phyloP scores from a whole-genome alignment of 192 early-diverging fungal species.

The Piromyces sp. region DNA sequence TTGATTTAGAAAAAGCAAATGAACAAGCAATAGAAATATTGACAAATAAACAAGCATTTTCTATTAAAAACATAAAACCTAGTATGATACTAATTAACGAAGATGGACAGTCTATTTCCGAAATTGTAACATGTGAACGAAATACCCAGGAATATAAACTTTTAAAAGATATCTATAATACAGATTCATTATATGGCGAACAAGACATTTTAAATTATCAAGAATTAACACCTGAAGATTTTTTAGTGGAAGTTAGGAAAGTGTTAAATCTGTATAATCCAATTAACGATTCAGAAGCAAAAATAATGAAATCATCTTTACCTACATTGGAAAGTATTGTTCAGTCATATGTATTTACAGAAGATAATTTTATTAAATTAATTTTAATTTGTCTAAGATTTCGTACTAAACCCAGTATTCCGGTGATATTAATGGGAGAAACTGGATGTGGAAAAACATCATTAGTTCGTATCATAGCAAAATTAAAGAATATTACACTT shows the following conservation, averaged over 20 bases:
- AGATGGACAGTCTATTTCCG: not conserved
- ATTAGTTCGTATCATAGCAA: not conserved
- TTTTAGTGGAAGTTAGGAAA: not conserved
- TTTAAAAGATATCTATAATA: no score
- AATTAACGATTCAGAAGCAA: not conserved
- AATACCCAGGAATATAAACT: no score
- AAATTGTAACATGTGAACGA: not conserved
- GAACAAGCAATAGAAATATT: no score
- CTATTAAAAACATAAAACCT: not conserved
- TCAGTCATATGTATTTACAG: not conserved
- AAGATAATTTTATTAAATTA: not conserved
- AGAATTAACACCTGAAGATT: not conserved
- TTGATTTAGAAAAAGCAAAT: no score
- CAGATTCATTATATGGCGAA: not conserved
- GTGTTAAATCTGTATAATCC: not conserved
- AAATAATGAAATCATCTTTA: not conserved
- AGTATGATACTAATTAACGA: not conserved
- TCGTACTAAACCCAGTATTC: not conserved
- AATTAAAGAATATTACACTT: not conserved
- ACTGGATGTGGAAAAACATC: not conserved
- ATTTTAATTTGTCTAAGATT: not conserved
- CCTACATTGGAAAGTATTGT: not conserved
- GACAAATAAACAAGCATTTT: not conserved
- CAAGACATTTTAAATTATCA: not conserved
- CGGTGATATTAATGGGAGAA: not conserved